phyloP scores from a whole-genome alignment of 139 green algal genomes.

The Tetradesmus lagerheimii region DNA sequence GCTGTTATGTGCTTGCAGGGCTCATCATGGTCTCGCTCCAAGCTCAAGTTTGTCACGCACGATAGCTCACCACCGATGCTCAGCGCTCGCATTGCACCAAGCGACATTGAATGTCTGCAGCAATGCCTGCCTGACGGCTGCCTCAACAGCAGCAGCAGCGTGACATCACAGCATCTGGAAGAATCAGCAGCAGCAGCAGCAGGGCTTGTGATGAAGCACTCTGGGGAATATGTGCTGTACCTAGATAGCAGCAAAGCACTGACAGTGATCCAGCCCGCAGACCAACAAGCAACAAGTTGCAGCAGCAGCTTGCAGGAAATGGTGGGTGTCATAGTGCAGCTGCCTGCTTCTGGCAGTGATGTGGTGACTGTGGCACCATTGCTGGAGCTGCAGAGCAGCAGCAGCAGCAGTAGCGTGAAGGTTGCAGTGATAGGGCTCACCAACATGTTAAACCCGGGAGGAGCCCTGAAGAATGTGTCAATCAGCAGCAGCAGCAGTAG shows the following conservation, averaged over 20 bases:
- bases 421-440: conserved; percentile 9
- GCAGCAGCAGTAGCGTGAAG: background rate
- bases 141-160: conserved; percentile 8
- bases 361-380: conserved; percentile 29
- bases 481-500: conserved; percentile 16
- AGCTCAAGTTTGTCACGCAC: conserved; percentile 66
- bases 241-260: conserved; percentile 4
- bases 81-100: background rate
- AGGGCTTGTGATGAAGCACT: background rate
- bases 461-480: background rate
- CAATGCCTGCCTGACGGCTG: background rate
- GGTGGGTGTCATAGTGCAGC: background rate
- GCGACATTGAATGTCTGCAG: background rate
- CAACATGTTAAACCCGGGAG: conserved; percentile 32
- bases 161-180: background rate
- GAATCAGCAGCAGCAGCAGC: background rate
- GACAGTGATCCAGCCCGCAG: background rate
- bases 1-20: conserved; percentile 66
- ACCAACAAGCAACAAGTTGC: too few relatives aligned
- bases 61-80: background rate
- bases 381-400: conserved; percentile 14
- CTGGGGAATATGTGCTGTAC: conserved; percentile 9
- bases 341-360: conserved; percentile 1
- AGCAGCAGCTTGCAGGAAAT: background rate
- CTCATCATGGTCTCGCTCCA: conserved; percentile 67